Percentiles rank a stretch among this genome's conserved stretches.
Evolutionary conservation across 2,329 filamentous ascomycete genomes (phyloP).

Genomic region (Fusarium sp.): DNA sequence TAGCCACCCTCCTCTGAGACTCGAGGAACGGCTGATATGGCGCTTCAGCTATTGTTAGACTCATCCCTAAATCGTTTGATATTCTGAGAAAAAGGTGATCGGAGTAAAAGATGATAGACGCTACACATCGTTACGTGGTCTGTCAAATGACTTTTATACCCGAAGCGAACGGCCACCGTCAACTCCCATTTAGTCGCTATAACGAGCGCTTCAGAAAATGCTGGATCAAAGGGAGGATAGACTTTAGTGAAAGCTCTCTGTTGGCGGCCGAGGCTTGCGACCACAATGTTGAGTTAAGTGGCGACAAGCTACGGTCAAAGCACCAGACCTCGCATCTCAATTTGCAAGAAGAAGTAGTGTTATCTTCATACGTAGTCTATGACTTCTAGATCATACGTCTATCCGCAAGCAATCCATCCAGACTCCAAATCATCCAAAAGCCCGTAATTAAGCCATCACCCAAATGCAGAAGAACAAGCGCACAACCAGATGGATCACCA

Average conservation of each 20-base stretch:
- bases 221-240: neutral
- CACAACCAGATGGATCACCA: neutral
- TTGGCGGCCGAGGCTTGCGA: too few relatives aligned
- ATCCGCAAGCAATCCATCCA: constrained; percentile 18
- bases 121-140: neutral
- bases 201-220: neutral
- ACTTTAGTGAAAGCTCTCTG: neutral
- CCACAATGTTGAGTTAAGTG: neutral
- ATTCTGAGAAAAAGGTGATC: neutral
- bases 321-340: neutral
- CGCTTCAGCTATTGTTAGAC: neutral
- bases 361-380: constrained; percentile 31
- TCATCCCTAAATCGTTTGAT: too few relatives aligned
- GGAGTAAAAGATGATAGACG: too few relatives aligned
- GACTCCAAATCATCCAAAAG: constrained; percentile 18
- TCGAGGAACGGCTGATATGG: constrained; percentile 10
- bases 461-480: neutral
- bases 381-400: constrained; percentile 37
- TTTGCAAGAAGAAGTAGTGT: neutral
- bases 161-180: neutral
- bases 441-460: constrained; percentile 11
- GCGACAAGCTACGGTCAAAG: neutral
- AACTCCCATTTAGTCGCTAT: constrained; percentile 16
- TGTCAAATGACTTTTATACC: neutral
- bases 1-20: constrained; percentile 23